phyloP scores from a whole-genome alignment of 2,329 filamentous ascomycete species.

The Ambrosiella beaveri region DNA sequence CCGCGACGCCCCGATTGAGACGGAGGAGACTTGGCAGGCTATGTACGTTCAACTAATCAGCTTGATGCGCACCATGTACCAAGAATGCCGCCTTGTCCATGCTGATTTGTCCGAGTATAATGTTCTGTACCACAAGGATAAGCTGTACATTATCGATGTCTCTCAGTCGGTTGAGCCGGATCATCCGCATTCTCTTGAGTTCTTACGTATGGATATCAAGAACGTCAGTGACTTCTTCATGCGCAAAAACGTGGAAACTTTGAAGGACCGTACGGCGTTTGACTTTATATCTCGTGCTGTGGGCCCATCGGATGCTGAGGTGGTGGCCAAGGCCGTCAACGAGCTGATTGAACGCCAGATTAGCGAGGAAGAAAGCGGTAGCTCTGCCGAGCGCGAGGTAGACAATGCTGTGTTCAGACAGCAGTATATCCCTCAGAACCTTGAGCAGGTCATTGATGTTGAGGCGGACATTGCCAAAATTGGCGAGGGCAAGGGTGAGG shows the following conservation, averaged over 20 bases:
- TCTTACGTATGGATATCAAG: slow-evolving; percentile 96
- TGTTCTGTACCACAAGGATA: slow-evolving; percentile 67
- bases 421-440: slow-evolving; percentile 88
- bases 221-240: slow-evolving; percentile 90
- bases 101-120: slow-evolving; percentile 98
- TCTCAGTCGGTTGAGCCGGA: slow-evolving; percentile 96
- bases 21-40: slow-evolving; percentile 53
- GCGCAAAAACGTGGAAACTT: slow-evolving; percentile 62
- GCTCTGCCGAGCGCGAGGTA: slow-evolving; percentile 45
- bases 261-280: slow-evolving; percentile 67
- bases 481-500: slow-evolving; percentile 51
- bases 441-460: slow-evolving; percentile 92
- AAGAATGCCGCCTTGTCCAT: slow-evolving; percentile 79
- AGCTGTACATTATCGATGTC: slow-evolving; percentile 89
- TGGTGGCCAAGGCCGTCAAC: slow-evolving; percentile 45
- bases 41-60: slow-evolving; percentile 72
- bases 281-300: slow-evolving; percentile 56
- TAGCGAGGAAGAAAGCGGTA: slow-evolving; percentile 31
- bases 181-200: slow-evolving; percentile 81
- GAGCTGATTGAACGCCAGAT: slow-evolving; percentile 44
- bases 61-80: slow-evolving; percentile 86
- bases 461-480: slow-evolving; percentile 76
- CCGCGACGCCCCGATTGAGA: slow-evolving; percentile 66
- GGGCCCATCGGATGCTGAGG: slow-evolving; percentile 42
- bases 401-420: slow-evolving; percentile 88